Conservation (phyloP, 495 filamentous ascomycete genomes). For the Apodospora peruviana region DNA sequence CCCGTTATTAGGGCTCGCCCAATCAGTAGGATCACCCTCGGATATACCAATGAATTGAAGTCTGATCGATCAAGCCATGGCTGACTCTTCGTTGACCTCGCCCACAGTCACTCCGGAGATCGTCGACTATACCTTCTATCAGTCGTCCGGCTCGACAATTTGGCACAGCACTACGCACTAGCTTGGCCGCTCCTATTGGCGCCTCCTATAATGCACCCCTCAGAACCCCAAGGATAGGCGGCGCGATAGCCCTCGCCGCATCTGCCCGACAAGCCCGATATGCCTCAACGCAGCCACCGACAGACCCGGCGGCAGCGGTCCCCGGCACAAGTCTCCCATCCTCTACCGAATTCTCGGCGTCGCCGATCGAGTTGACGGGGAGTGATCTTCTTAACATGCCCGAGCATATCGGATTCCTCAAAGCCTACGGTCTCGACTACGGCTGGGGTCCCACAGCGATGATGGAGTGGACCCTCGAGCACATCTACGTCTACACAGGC, state of each 20-base stretch:
- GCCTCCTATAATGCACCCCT: neutral
- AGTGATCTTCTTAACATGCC: constrained; percentile 48
- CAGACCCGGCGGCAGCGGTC: constrained; percentile 5
- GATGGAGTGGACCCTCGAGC: constrained; percentile 72
- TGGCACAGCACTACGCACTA: constrained; percentile 22
- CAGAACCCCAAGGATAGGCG: constrained; percentile 13
- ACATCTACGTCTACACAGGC: constrained; percentile 67
- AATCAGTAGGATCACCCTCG: too few relatives aligned
- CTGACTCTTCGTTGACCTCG: too few relatives aligned
- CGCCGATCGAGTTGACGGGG: constrained; percentile 30
- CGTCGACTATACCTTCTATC: constrained; percentile 9
- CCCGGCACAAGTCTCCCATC: neutral
- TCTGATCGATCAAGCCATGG: too few relatives aligned
- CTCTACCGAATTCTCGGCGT: constrained; percentile 11
- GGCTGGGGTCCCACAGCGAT: constrained; percentile 68
- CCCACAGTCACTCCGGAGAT: constrained; percentile 12
- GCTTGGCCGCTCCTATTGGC: neutral
- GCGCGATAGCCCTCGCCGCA: constrained; percentile 9
- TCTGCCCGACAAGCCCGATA: constrained; percentile 20
- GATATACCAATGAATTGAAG: too few relatives aligned
- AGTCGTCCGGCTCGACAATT: constrained; percentile 19
- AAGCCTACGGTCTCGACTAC: constrained; percentile 76
- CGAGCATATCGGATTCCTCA: constrained; percentile 76
- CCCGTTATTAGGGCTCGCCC: constrained; percentile 36
- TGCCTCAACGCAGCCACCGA: constrained; percentile 25